Conservation (phyloP, 1,139 yeast genomes). For the Chernovozyma sophiae-reginae region DNA sequence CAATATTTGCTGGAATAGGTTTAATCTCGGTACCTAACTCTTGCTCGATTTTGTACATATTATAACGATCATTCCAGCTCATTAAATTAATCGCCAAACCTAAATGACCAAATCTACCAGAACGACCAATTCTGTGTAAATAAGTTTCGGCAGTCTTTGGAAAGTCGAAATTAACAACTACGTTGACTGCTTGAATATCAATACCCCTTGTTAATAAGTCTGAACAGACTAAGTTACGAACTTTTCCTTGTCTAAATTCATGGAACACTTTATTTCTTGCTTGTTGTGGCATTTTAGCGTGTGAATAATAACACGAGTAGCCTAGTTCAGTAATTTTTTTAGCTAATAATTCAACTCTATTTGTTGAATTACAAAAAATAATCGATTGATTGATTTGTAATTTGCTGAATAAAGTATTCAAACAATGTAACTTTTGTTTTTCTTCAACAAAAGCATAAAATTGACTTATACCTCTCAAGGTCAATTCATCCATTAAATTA, state of each 20-base stretch:
- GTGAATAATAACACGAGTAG: conserved; percentile 94
- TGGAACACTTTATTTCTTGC: conserved; percentile 98
- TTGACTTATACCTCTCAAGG: conserved; percentile 93
- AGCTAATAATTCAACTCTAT: conserved; percentile 91
- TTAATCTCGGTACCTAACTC: conserved; percentile 97
- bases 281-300: conserved; percentile 96
- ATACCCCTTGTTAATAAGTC: conserved; percentile 97
- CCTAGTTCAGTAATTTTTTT: conserved; percentile 95
- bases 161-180: conserved; percentile 95
- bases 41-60: conserved; percentile 90
- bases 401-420: conserved; percentile 90
- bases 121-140: conserved; percentile 97
- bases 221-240: conserved; percentile 94
- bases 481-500: conserved; percentile 95
- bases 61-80: conserved; percentile 95
- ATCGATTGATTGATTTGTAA: conserved; percentile 94
- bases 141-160: conserved; percentile 98
- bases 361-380: conserved; percentile 94
- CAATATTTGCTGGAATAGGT: conserved; percentile 91
- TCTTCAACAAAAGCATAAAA: conserved; percentile 98
- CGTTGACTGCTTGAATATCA: conserved; percentile 98
- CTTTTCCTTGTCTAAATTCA: conserved; percentile 97
- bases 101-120: conserved; percentile 97
- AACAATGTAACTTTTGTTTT: conserved; percentile 90
- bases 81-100: conserved; percentile 96